Base-by-base conservation (phyloP, 2,329 filamentous ascomycete species). In the Calycina marina region DNA sequence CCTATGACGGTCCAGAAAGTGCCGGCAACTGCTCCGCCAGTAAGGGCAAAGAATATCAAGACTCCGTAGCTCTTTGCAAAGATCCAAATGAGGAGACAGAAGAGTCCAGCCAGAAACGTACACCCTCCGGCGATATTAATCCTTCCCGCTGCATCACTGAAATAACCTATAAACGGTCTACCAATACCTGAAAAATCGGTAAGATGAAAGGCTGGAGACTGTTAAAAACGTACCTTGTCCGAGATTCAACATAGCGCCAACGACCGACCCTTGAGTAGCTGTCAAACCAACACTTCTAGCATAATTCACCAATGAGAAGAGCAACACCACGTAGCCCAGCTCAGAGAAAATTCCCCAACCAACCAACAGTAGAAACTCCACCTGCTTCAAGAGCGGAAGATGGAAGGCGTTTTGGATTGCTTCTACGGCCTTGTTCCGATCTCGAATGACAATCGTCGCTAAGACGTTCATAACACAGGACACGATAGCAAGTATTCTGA, bases 261-360 rank as follows among this genome's bases (percentile, higher is more conserved):
- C 63, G 11, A 84, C 61, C 0, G 74, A 73, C 5, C 77, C 80
- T 47, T 86, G 72, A 4, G 67, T 62, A 2, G 77, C 61, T 1
- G 63, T 62, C 17, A 85, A 65, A 1, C 80, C 80, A 26, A 85
- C 68, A 4, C 64, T 65, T 35, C 68, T 64, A 22, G 76, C 76
- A 48, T 84, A 88, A 50, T 77, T 80, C 10, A 80, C 73, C 28
- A 86, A 57, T 8, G 72, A 78, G 54, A 85, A 88, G 27, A 85
- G 65, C n/a, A 85, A 62, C 4, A 83, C 76, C 15, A 81, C 65
- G 45, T 88, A 88, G 4, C 67, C 78, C 10, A 88, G 57, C 56
- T 86, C 71, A 38, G 67, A 74, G 40, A 86, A 73, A 53, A 74
- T 72, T 5, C 76, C 75, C 60, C 75, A 90, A 2, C 56, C 61